Evolutionary conservation across 352 stramenopile genomes (phyloP).

Genomic region (Elongisporangium senticosum): DNA sequence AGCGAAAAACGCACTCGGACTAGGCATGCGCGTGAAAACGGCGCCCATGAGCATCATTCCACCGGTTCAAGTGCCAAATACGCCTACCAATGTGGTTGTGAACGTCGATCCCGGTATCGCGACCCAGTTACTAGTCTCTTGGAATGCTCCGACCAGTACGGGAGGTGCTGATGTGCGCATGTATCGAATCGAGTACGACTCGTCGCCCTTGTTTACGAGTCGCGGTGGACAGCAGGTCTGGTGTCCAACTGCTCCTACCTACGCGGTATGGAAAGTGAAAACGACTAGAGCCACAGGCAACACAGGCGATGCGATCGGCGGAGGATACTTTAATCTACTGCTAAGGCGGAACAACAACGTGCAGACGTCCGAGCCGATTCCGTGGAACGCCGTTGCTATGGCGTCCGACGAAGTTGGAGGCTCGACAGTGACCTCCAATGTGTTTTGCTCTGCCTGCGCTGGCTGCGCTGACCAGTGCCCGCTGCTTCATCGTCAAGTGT

Average conservation of each 20-base stretch:
- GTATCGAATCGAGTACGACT: constrained; percentile 78
- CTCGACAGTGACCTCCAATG: constrained; percentile 21
- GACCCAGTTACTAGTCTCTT: constrained; percentile 56
- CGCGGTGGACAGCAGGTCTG: constrained; percentile 57
- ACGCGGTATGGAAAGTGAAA: constrained; percentile 54
- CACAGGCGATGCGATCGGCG: constrained; percentile 27
- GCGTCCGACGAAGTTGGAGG: constrained; percentile 76
- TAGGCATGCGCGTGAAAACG: constrained; percentile 31
- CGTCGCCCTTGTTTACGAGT: constrained; percentile 60
- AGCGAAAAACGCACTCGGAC: constrained; percentile 82
- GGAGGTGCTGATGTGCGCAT: constrained; percentile 58
- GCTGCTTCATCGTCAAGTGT: constrained; percentile 33
- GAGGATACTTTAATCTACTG: constrained; percentile 51
- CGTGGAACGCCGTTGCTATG: constrained; percentile 89
- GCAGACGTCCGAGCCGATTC: constrained; percentile 76
- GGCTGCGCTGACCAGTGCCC: constrained; percentile 23
- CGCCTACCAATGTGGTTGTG: constrained; percentile 56
- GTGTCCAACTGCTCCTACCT: constrained; percentile 45
- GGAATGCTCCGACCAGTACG: constrained; percentile 38
- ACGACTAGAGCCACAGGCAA: constrained; percentile 17
- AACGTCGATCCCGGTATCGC: constrained; percentile 77
- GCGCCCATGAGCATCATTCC: constrained; percentile 38
- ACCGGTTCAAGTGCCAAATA: constrained; percentile 73
- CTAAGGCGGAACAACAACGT: constrained; percentile 42
- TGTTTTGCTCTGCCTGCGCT: constrained; percentile 61